Conservation (phyloP, 495 filamentous ascomycete genomes). For the Daldinia grandis region DNA sequence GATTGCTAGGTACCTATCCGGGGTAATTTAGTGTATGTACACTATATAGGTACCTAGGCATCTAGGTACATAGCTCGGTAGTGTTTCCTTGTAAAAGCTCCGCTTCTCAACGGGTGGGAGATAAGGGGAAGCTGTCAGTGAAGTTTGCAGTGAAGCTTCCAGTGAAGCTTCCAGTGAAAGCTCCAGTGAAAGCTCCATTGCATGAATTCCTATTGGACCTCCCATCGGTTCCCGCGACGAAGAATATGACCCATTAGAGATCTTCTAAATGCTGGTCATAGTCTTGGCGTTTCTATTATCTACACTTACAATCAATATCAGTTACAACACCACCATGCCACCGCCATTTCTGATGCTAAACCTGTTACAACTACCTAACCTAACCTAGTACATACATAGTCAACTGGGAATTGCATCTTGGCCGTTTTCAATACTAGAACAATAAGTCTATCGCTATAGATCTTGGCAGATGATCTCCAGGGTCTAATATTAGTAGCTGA, state of each 20-base stretch:
- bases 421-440: neutral
- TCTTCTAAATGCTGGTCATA: constrained; percentile 30
- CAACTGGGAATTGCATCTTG: neutral
- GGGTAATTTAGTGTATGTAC: constrained; percentile 33
- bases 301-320: too few relatives aligned
- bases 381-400: constrained; percentile 3
- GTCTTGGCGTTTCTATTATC: constrained; percentile 1
- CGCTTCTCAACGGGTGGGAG: constrained; percentile 33
- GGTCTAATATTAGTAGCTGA: constrained; percentile 18
- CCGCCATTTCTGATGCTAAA: constrained; percentile 20
- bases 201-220: constrained; percentile 15
- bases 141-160: neutral
- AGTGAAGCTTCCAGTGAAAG: neutral
- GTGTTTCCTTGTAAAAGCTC: constrained; percentile 18
- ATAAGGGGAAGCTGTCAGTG: constrained; percentile 11
- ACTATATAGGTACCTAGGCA: too few relatives aligned
- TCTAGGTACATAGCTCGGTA: too few relatives aligned
- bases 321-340: neutral
- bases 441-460: neutral
- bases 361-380: constrained; percentile 14
- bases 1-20: constrained; percentile 22
- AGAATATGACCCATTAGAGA: constrained; percentile 17
- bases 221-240: neutral
- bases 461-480: constrained; percentile 16
- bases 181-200: neutral